phyloP scores from a whole-genome alignment of 495 filamentous ascomycete species.

The Aspergillus avenaceus region DNA sequence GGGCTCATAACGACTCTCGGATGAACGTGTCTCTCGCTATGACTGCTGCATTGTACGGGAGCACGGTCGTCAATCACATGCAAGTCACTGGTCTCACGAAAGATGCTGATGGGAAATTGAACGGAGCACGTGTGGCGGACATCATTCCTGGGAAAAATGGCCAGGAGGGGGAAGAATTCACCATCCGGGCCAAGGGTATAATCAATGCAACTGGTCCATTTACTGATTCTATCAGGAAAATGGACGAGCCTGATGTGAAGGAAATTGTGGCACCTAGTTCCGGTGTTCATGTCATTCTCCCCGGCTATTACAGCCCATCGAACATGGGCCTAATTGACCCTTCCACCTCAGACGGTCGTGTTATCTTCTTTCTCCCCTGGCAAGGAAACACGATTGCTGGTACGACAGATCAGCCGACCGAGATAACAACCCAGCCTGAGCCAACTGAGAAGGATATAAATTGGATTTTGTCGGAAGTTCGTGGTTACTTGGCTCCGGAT shows the following conservation, averaged over 20 bases:
- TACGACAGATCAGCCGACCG: slow-evolving; percentile 87
- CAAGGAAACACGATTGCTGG: slow-evolving; percentile 98
- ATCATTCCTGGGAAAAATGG: slow-evolving; percentile 58
- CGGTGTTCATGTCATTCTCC: slow-evolving; percentile 91
- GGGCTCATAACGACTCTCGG: slow-evolving; percentile 94
- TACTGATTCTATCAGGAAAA: slow-evolving; percentile 86
- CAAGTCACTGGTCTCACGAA: slow-evolving; percentile 85
- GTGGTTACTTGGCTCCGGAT: slow-evolving; percentile 83
- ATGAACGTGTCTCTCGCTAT: slow-evolving; percentile 98
- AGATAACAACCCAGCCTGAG: slow-evolving; percentile 75
- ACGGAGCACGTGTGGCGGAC: slow-evolving; percentile 76
- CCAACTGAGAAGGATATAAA: slow-evolving; percentile 91
- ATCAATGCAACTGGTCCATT: slow-evolving; percentile 98
- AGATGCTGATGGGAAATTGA: slow-evolving; percentile 71
- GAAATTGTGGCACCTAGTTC: slow-evolving; percentile 93
- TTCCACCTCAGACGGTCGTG: slow-evolving; percentile 87
- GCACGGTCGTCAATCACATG: slow-evolving; percentile 88
- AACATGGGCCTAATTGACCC: slow-evolving; percentile 98
- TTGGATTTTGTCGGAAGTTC: slow-evolving; percentile 93
- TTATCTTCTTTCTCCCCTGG: slow-evolving; percentile 99
- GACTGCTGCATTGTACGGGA: slow-evolving; percentile 91
- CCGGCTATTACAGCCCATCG: slow-evolving; percentile 90
- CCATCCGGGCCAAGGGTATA: slow-evolving; percentile 81
- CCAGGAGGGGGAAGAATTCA: slow-evolving; percentile 55
- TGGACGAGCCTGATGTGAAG: slow-evolving; percentile 69